Conservation (phyloP, 805 yeast genomes). For the Zygotorulaspora sp. region DNA sequence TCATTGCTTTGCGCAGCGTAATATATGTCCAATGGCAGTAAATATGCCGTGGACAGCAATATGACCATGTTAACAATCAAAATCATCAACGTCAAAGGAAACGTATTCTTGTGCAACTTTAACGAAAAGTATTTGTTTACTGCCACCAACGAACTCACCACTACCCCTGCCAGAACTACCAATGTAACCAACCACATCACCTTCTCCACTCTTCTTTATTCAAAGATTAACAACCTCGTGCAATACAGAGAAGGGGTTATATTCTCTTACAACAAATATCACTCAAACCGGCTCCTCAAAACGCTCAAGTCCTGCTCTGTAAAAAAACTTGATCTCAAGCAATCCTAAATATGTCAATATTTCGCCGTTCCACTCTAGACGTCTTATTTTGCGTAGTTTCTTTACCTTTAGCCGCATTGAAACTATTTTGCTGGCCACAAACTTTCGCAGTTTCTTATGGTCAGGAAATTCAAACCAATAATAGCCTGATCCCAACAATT, state of each 20-base stretch:
- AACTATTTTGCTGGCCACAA: too few relatives aligned
- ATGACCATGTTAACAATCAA: conserved; percentile 27
- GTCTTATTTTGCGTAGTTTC: too few relatives aligned
- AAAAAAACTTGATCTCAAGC: too few relatives aligned
- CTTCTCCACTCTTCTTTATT: too few relatives aligned
- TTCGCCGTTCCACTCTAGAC: too few relatives aligned
- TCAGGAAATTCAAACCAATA: not conserved
- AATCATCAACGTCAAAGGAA: conserved; percentile 21
- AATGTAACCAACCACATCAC: conserved; percentile 14
- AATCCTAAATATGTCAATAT: too few relatives aligned
- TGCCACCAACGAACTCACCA: conserved; percentile 16
- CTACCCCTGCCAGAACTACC: conserved; percentile 5
- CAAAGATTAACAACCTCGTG: too few relatives aligned
- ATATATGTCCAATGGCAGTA: conserved; percentile 31
- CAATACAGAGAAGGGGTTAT: not conserved
- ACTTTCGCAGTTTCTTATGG: conserved; percentile 1
- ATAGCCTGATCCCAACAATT: not conserved
- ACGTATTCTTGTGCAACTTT: conserved; percentile 27
- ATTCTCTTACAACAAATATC: not conserved
- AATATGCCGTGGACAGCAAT: conserved; percentile 27
- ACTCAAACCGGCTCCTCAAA: conserved; percentile 1
- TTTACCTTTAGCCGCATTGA: too few relatives aligned
- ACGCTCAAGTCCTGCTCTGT: not conserved
- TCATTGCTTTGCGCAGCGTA: conserved; percentile 15
- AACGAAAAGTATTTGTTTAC: conserved; percentile 31